A percentile compares a stretch with the other conserved stretches of the same genome.
These are phyloP conservation scores for Saccharomycopsis phalli DNA, from an alignment of 1,139 yeast species.

Conservation along the genomic window DNA sequence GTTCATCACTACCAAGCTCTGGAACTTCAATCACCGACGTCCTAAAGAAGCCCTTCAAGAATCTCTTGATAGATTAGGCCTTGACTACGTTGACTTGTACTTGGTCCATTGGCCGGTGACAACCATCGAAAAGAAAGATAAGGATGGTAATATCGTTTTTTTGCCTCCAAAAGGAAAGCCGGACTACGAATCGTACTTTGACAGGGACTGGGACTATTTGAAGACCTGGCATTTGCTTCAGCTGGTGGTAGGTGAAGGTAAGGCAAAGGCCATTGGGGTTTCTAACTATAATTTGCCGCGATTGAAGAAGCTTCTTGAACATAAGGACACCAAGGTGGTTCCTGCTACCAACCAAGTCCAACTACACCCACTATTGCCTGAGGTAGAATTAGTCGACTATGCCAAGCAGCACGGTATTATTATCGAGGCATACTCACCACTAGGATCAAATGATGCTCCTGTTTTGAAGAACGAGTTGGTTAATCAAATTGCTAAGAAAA, in stretches of 20 bases:
- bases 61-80: constrained; percentile 35
- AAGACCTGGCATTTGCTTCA: constrained; percentile 42
- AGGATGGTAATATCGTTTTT: constrained; percentile 11
- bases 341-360: constrained; percentile 55
- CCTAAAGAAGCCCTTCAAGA: constrained; percentile 31
- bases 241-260: constrained; percentile 31
- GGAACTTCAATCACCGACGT: constrained; percentile 39
- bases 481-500: constrained; percentile 36
- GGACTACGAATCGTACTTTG: constrained; percentile 33
- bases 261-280: constrained; percentile 49
- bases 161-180: constrained; percentile 24
- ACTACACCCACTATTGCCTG: constrained; percentile 52
- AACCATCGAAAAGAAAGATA: constrained; percentile 1
- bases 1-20: constrained; percentile 53
- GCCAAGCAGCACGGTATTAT: constrained; percentile 37
- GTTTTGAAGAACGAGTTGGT: constrained; percentile 37
- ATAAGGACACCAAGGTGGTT: constrained; percentile 31
- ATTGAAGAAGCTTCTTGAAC: constrained; percentile 36
- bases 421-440: constrained; percentile 52
- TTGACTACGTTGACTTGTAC: constrained; percentile 51
- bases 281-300: constrained; percentile 45
- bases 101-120: constrained; percentile 56
- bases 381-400: constrained; percentile 38
- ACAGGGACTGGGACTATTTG: constrained; percentile 36
- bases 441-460: constrained; percentile 50